Percentiles rank a stretch among this genome's conserved stretches.
These are phyloP conservation scores for Ustilago bromivora DNA, from an alignment of 1,284 basidiomycete genomes.

Conservation along the genomic window DNA sequence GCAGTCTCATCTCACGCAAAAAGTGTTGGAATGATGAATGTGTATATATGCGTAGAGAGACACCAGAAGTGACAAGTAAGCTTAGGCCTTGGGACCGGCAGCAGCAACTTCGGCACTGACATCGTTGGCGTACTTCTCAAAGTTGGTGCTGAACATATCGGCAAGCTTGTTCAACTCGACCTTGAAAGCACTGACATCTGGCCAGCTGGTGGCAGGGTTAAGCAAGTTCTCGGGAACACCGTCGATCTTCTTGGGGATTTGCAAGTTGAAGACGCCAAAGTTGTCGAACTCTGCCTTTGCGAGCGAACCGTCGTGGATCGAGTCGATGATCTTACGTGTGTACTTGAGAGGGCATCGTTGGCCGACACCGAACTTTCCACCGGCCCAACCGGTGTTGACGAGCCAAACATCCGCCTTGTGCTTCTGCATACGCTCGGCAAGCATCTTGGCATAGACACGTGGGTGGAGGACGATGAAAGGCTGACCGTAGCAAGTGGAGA, in stretches of 20 bases:
- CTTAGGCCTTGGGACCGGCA: conserved; percentile 59
- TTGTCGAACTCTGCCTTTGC: conserved; percentile 86
- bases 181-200: conserved; percentile 61
- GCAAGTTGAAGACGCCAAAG: conserved; percentile 73
- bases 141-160: conserved; percentile 68
- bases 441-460: conserved; percentile 89
- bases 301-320: conserved; percentile 93
- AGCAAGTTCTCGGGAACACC: conserved; percentile 62
- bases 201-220: conserved; percentile 63
- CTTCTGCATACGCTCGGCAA: conserved; percentile 92
- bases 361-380: conserved; percentile 86
- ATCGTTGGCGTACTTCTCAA: conserved; percentile 66
- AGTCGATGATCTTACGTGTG: conserved; percentile 95
- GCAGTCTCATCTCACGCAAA: background rate
- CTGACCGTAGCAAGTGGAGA: conserved; percentile 98
- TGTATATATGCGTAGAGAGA: conserved; percentile 17
- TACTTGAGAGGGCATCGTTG: conserved; percentile 71
- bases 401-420: conserved; percentile 96
- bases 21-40: background rate
- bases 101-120: conserved; percentile 61
- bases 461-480: conserved; percentile 97
- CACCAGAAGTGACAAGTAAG: background rate
- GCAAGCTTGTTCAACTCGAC: conserved; percentile 67
- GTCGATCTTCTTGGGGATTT: conserved; percentile 60
- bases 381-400: conserved; percentile 99